These are phyloP conservation scores for Suillus tomentosus DNA, from an alignment of 768 basidiomycete species.

Conservation along the genomic window DNA sequence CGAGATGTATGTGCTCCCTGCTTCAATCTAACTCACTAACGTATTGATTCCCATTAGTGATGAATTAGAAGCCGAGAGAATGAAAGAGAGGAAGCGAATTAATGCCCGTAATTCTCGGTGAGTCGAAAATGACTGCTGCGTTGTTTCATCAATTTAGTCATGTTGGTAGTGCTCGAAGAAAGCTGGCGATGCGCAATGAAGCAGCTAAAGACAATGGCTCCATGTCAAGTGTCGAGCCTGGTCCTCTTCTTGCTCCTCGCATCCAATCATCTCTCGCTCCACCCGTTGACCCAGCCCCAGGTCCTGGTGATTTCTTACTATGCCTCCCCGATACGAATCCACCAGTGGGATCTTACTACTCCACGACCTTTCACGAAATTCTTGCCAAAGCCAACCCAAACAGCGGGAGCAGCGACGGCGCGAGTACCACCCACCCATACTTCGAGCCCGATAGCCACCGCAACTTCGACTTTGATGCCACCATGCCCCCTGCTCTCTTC, in stretches of 20 bases:
- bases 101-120: conserved; percentile 8
- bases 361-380: conserved; percentile 7
- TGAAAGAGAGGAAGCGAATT: conserved; percentile 2
- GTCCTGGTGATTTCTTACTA: conserved; percentile 1
- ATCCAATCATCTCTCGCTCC: not conserved
- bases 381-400: not conserved
- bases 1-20: not conserved
- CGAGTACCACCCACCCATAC: not conserved
- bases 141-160: not conserved
- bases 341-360: conserved; percentile 1
- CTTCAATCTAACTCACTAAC: not conserved
- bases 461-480: not conserved
- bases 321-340: conserved; percentile 5
- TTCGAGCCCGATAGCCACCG: not conserved
- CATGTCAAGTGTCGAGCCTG: conserved; percentile 4
- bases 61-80: conserved; percentile 5
- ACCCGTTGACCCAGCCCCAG: not conserved
- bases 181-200: conserved; percentile 2
- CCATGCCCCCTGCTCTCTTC: not conserved
- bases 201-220: not conserved
- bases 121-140: not conserved
- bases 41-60: not conserved
- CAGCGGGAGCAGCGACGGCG: not conserved
- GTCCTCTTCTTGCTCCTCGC: not conserved
- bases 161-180: conserved; percentile 1